Conservation (phyloP, 768 basidiomycete genomes). For the Trametes sanguinea region DNA sequence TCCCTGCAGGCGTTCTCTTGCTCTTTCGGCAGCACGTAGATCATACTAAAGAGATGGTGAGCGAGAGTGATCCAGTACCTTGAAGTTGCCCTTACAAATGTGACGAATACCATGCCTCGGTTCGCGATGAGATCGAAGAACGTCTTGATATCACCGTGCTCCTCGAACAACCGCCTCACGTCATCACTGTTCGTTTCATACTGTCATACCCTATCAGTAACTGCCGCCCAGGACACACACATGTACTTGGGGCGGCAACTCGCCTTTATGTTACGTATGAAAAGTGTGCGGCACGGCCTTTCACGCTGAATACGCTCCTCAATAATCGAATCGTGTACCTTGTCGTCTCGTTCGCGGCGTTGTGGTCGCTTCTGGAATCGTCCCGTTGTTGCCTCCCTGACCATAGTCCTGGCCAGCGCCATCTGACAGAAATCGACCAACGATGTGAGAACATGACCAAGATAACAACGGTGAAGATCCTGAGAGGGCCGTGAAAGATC, state of each 20-base stretch:
- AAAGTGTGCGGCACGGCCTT: constrained; percentile 92
- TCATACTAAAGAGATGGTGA: constrained; percentile 63
- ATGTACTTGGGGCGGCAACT: constrained; percentile 40
- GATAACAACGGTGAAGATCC: constrained; percentile 1
- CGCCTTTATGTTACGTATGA: constrained; percentile 98
- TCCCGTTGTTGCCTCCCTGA: constrained; percentile 43
- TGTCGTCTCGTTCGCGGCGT: constrained; percentile 83
- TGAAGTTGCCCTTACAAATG: constrained; percentile 74
- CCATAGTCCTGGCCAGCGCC: constrained; percentile 58
- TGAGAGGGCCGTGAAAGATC: not conserved
- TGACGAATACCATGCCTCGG: constrained; percentile 98
- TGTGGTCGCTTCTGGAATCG: constrained; percentile 47
- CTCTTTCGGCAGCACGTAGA: constrained; percentile 88
- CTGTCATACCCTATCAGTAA: constrained; percentile 39
- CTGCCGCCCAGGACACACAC: not conserved
- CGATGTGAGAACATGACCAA: constrained; percentile 23
- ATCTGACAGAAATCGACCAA: constrained; percentile 54
- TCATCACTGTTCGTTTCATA: constrained; percentile 89
- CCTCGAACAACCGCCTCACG: constrained; percentile 84
- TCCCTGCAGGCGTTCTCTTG: constrained; percentile 88
- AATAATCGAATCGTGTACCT: constrained; percentile 88
- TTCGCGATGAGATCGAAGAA: constrained; percentile 95
- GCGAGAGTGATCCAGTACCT: too few species aligned
- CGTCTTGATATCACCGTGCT: constrained; percentile 94
- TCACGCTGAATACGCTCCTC: constrained; percentile 94